phyloP scores from a whole-genome alignment of 1,139 yeast genomes.

The Lodderomyces oxycetoniae region DNA sequence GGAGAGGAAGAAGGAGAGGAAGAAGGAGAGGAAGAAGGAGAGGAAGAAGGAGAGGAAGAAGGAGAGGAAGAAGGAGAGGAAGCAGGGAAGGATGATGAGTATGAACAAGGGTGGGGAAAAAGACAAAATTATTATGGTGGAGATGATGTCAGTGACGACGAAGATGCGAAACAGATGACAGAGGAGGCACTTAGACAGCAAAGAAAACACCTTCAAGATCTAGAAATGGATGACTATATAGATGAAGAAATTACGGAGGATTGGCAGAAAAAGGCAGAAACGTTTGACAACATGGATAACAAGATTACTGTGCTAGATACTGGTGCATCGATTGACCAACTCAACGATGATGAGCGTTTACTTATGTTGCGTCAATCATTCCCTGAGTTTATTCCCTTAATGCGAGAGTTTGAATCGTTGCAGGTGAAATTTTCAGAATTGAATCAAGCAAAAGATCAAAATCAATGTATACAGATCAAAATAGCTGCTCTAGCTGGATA shows the following conservation, averaged over 20 bases:
- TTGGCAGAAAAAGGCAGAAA: constrained; percentile 46
- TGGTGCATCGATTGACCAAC: constrained; percentile 28
- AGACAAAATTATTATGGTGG: constrained; percentile 75
- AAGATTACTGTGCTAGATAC: constrained; percentile 20
- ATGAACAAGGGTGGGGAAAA: constrained; percentile 74
- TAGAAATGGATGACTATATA: constrained; percentile 76
- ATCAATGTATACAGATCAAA: constrained; percentile 46
- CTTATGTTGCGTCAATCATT: constrained; percentile 52
- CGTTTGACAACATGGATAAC: constrained; percentile 24
- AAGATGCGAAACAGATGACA: constrained; percentile 73
- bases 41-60: constrained; percentile 28
- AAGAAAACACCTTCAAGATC: constrained; percentile 74
- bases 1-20: constrained; percentile 21
- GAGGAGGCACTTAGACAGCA: constrained; percentile 87
- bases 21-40: constrained; percentile 28
- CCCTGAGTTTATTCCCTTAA: constrained; percentile 81
- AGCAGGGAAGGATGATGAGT: constrained; percentile 48
- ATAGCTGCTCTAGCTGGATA: constrained; percentile 70
- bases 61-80: constrained; percentile 41
- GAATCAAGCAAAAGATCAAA: constrained; percentile 18
- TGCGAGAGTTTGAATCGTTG: constrained; percentile 55
- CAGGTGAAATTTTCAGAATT: constrained; percentile 35
- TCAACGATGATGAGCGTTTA: constrained; percentile 42
- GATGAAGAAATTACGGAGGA: constrained; percentile 79
- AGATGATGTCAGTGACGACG: constrained; percentile 73